phyloP scores from a whole-genome alignment of 768 basidiomycete species.

The Kwoniella bestiolae region DNA sequence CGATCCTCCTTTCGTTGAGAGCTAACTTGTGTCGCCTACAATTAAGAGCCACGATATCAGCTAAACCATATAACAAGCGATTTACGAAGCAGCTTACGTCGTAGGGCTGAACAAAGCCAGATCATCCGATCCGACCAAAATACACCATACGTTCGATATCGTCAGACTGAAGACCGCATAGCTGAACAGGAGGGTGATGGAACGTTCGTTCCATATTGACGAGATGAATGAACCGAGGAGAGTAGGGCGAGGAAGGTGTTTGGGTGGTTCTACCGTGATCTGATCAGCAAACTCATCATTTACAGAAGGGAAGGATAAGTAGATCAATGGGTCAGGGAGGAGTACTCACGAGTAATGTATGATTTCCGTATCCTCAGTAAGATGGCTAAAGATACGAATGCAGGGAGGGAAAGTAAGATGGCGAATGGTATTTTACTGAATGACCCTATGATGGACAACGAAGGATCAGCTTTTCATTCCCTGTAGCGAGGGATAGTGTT shows the following conservation, averaged over 20 bases:
- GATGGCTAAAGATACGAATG: conserved; percentile 21
- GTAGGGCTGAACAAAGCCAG: conserved; percentile 30
- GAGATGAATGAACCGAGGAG: conserved; percentile 17
- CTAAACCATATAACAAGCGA: no score
- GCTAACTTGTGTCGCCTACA: conserved; percentile 39
- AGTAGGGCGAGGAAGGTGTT: conserved; percentile 15
- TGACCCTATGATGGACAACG: not conserved
- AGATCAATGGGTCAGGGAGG: not conserved
- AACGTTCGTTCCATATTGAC: conserved; percentile 43
- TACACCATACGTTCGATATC: conserved; percentile 20
- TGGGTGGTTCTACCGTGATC: conserved; percentile 22
- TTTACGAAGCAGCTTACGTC: conserved; percentile 11
- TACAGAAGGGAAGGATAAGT: not conserved
- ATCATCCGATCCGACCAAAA: conserved; percentile 10
- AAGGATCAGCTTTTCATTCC: conserved; percentile 4
- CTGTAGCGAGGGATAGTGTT: not conserved
- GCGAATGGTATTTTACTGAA: conserved; percentile 22
- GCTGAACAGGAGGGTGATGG: conserved; percentile 42
- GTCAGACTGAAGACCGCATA: conserved; percentile 21
- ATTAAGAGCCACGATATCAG: not conserved
- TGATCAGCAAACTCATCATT: no score
- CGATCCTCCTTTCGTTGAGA: conserved; percentile 38
- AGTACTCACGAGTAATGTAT: conserved; percentile 33
- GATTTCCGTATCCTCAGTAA: conserved; percentile 32
- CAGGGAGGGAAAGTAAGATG: conserved; percentile 12